Evolutionary conservation across 2,329 filamentous ascomycete species (phyloP).

Genomic region (Aspergillus sp.): DNA sequence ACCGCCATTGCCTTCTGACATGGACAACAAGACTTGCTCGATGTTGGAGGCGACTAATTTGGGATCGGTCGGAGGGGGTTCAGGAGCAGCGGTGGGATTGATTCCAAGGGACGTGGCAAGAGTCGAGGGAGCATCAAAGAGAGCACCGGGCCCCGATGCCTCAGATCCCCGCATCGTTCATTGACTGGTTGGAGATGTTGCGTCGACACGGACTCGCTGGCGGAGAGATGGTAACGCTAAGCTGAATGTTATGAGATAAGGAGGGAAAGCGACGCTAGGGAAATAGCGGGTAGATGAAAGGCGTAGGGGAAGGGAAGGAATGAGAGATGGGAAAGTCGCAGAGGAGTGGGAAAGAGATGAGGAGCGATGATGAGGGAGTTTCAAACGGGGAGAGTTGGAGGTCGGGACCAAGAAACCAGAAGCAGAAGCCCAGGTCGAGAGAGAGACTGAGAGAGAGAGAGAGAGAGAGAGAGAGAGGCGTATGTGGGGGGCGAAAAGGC

Average conservation of each 20-base stretch:
- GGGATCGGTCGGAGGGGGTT: constrained; percentile 16
- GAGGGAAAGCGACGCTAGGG: constrained; percentile 6
- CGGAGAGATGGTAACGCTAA: constrained; percentile 7
- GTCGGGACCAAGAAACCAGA: constrained; percentile 3
- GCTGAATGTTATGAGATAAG: constrained; percentile 20
- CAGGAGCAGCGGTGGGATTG: constrained; percentile 26
- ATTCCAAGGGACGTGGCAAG: constrained; percentile 34
- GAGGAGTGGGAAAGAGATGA: neutral
- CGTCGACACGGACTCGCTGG: constrained; percentile 12
- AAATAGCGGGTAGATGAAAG: neutral
- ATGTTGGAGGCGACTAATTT: constrained; percentile 32
- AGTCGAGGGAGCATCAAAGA: constrained; percentile 38
- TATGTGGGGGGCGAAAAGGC: constrained; percentile 22
- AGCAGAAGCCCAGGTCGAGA: neutral
- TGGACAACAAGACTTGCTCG: constrained; percentile 41
- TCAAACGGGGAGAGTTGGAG: neutral
- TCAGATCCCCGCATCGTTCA: constrained; percentile 45
- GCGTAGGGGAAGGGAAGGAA: neutral
- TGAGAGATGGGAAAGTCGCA: neutral
- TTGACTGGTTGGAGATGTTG: constrained; percentile 25
- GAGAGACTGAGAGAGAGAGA: neutral
- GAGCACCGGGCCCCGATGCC: constrained; percentile 41
- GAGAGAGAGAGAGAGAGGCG: constrained; percentile 14
- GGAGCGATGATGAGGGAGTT: neutral
- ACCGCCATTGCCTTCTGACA: constrained; percentile 26